phyloP scores from a whole-genome alignment of 2,329 filamentous ascomycete genomes.

The Xylaria sp. region DNA sequence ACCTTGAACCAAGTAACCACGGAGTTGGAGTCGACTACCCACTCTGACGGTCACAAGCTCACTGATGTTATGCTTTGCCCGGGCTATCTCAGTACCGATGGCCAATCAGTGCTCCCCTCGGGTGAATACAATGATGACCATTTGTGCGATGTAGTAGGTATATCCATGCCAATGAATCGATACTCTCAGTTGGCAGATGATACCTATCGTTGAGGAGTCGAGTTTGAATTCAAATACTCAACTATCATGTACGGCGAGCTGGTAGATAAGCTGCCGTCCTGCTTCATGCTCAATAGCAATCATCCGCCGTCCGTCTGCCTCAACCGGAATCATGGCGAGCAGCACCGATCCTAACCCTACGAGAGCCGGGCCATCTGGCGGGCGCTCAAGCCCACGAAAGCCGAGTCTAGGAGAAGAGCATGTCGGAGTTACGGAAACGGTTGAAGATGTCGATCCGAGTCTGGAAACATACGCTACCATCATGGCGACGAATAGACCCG shows the following conservation, averaged over 20 bases:
- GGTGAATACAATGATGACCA: slow-evolving; percentile 1
- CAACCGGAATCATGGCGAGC: slow-evolving; percentile 1
- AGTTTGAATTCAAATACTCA: not conserved
- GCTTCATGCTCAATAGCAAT: not conserved
- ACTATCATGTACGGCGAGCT: not conserved
- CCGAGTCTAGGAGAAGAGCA: not conserved
- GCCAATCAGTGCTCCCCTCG: slow-evolving; percentile 6
- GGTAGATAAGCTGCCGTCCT: not conserved
- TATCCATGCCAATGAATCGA: not conserved
- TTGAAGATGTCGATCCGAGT: slow-evolving; percentile 16
- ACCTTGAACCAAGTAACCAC: not conserved
- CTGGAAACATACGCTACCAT: slow-evolving; percentile 31
- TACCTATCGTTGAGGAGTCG: not conserved
- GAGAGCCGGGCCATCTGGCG: not conserved
- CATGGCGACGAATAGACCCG: slow-evolving; percentile 31
- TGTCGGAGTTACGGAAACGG: not conserved
- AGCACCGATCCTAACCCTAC: not conserved
- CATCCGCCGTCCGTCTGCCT: not conserved
- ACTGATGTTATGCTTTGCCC: not conserved
- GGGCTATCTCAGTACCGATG: not conserved
- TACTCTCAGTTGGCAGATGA: not conserved
- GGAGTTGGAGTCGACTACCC: slow-evolving; percentile 1
- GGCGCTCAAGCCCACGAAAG: not conserved
- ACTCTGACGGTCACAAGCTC: slow-evolving; percentile 1
- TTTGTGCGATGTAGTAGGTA: not conserved